Conservation (phyloP, 352 stramenopile genomes). For the Peronosclerospora sorghi region DNA sequence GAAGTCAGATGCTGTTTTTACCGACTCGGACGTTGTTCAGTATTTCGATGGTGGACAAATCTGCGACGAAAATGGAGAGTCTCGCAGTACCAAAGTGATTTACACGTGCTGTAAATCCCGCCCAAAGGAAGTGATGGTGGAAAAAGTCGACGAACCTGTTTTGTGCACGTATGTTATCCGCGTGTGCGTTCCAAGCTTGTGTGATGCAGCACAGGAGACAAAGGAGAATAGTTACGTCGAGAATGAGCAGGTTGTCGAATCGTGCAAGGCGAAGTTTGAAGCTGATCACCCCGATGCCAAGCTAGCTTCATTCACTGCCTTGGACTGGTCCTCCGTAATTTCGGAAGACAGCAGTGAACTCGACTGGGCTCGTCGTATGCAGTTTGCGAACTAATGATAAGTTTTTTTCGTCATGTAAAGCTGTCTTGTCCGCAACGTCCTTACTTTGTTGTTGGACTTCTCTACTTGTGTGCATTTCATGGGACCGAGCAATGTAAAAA, state of each 20-base stretch:
- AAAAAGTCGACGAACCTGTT: slow-evolving; percentile 72
- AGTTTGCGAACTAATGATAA: slow-evolving; percentile 30
- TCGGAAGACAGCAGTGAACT: slow-evolving; percentile 79
- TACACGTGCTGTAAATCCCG: slow-evolving; percentile 70
- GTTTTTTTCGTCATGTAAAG: slow-evolving; percentile 11
- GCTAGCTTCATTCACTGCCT: slow-evolving; percentile 41
- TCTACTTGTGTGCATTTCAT: slow-evolving; percentile 4
- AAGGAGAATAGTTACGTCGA: slow-evolving; percentile 14
- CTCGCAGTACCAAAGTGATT: slow-evolving; percentile 58
- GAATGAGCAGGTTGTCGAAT: slow-evolving; percentile 27
- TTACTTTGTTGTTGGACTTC: slow-evolving; percentile 14
- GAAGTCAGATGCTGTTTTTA: slow-evolving; percentile 11
- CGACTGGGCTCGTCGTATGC: slow-evolving; percentile 61
- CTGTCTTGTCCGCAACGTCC: slow-evolving; percentile 13
- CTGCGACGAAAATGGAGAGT: slow-evolving; percentile 75
- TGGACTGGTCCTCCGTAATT: slow-evolving; percentile 71
- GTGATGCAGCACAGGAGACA: slow-evolving; percentile 23
- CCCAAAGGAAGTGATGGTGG: slow-evolving; percentile 34
- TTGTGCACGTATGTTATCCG: slow-evolving; percentile 74
- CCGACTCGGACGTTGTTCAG: slow-evolving; percentile 45
- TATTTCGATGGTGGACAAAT: slow-evolving; percentile 66
- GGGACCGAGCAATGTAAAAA: background rate
- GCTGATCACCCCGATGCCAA: slow-evolving; percentile 12
- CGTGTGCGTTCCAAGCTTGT: slow-evolving; percentile 72
- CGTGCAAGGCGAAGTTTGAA: slow-evolving; percentile 48